Base-by-base conservation (phyloP, 768 basidiomycete genomes). In the Trichaptum fuscoviolaceum region DNA sequence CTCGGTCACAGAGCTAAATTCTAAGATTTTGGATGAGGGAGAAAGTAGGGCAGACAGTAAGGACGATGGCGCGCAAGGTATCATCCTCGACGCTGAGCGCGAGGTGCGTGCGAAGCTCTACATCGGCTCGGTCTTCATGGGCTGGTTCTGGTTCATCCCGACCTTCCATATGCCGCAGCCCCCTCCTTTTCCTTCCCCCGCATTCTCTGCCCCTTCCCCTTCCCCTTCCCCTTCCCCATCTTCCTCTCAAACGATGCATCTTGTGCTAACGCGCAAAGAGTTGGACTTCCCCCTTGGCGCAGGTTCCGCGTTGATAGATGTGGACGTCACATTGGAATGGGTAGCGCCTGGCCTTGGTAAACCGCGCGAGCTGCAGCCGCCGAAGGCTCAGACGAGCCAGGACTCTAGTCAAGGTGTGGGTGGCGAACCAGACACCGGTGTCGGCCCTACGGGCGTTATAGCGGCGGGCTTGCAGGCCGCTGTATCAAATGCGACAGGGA, bases 141-240 rank as follows among this genome's bases (percentile, higher is more conserved):
- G 90, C 35, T 95, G 93, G 93, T 73, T 88, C 63, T 95, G 93
- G 93, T 82, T 95, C 72, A 85, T 95, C 67, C 93, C 93, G 0
- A 81, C 87, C 0, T 95, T 95, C 78, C 91, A 95, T 72, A 85
- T 93, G 79, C 79, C 84, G 0, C 81, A 84, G 58, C 79, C 83
- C 42, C 78, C 81, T 4, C 72, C 77, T 1, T 57, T 71, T 8
- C 68, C 72, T n/a, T 64, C 73, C 7, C 68, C 52, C n/a, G n/a
- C n/a, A n/a, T n/a, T n/a, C n/a, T n/a, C n/a, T n/a, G n/a, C n/a
- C 25, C 60, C 42, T 12, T 25, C 8, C 58, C 58, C 12, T 25
- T 42, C 10, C 20, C 17, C 20, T 27, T 26, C 30, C 69, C 26
- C 65, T 65, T 20, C 71, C 69, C 25, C 68, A 63, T 24, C 64